Evolutionary conservation across 164 flowering plant genomes (phyloP).

Genomic region (Pachysandra terminalis): DNA sequence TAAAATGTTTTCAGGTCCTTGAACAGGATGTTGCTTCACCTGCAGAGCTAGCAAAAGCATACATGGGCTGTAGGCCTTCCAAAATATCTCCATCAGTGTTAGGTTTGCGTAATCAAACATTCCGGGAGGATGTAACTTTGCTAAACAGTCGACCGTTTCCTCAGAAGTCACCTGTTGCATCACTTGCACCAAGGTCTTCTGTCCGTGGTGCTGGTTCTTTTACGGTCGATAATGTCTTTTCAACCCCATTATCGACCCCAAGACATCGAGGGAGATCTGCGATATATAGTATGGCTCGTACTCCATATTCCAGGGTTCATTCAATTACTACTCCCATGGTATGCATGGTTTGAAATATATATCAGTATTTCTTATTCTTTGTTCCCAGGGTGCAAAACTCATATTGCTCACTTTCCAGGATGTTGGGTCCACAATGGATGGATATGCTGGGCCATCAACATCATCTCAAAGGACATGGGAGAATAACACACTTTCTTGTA

Average conservation of each 20-base stretch:
- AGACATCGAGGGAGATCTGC: constrained; percentile 83
- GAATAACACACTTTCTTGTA: constrained; percentile 27
- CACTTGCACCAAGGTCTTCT: constrained; percentile 39
- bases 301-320: constrained; percentile 66
- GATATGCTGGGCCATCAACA: constrained; percentile 34
- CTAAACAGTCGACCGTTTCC: constrained; percentile 24
- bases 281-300: constrained; percentile 76
- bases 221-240: constrained; percentile 20
- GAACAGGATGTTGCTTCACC: constrained; percentile 71
- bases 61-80: constrained; percentile 74
- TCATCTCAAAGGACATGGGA: constrained; percentile 39
- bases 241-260: constrained; percentile 55
- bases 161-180: constrained; percentile 30
- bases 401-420: constrained; percentile 28
- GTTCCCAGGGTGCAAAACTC: neutral
- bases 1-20: constrained; percentile 37
- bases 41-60: constrained; percentile 87
- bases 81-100: constrained; percentile 50
- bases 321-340: constrained; percentile 44
- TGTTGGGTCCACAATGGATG: constrained; percentile 23
- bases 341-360: neutral
- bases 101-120: constrained; percentile 38
- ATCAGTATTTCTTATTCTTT: neutral
- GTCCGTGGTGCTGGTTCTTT: constrained; percentile 11
- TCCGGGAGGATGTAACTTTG: constrained; percentile 32